Conservation (phyloP, 2,329 filamentous ascomycete species). For the Aspergillus tamarii region DNA sequence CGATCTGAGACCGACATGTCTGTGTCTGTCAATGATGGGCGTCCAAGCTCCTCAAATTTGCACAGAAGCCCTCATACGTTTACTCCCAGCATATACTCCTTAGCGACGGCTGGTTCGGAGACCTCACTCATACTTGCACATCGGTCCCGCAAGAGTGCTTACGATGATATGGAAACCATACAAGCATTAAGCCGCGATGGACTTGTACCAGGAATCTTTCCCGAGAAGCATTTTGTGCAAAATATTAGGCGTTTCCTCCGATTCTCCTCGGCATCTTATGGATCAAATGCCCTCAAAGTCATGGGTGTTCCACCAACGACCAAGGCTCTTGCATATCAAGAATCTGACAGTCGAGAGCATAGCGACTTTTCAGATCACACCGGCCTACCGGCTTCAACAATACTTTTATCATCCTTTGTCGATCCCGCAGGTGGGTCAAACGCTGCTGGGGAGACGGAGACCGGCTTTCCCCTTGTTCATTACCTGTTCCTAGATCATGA, state of each 20-base stretch:
- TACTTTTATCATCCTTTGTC: constrained; percentile 70
- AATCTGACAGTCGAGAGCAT: constrained; percentile 47
- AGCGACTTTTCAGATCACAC: constrained; percentile 50
- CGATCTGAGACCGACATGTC: constrained; percentile 45
- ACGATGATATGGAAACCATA: constrained; percentile 50
- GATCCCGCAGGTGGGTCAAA: constrained; percentile 70
- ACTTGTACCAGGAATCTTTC: constrained; percentile 50
- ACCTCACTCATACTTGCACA: constrained; percentile 50
- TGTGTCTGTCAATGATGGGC: constrained; percentile 33
- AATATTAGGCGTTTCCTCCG: constrained; percentile 51
- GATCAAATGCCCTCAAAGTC: constrained; percentile 49
- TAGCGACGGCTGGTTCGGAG: constrained; percentile 48
- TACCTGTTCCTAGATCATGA: constrained; percentile 74
- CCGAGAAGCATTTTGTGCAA: constrained; percentile 48
- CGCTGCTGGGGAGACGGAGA: constrained; percentile 65
- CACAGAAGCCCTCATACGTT: constrained; percentile 44
- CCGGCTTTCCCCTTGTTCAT: constrained; percentile 71
- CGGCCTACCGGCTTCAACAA: constrained; percentile 48
- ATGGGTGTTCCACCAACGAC: constrained; percentile 46
- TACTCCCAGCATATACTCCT: constrained; percentile 50
- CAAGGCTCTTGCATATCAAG: constrained; percentile 33
- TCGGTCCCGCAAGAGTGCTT: constrained; percentile 47
- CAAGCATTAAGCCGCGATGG: constrained; percentile 48
- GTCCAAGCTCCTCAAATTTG: constrained; percentile 31
- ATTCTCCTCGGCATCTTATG: constrained; percentile 53